Conservation (phyloP, 176 grass and related monocot genomes). For the Ampelocalamus luodianensis region DNA sequence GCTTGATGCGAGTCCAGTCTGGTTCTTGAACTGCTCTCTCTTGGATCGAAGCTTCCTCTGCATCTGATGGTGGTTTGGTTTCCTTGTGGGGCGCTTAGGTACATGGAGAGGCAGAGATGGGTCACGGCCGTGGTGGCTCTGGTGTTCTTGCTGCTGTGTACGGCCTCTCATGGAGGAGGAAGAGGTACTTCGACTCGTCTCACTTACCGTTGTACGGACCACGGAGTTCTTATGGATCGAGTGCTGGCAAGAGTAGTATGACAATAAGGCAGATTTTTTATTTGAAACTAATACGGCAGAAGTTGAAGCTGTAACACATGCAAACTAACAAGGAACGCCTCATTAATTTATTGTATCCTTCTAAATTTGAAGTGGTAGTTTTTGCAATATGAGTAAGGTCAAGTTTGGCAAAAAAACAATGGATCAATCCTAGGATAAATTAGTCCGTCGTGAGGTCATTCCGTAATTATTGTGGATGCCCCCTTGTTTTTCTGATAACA, state of each 20-base stretch:
- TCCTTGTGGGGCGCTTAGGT: background rate
- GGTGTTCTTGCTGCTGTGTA: slow-evolving; percentile 35
- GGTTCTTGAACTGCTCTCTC: background rate
- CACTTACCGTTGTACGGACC: background rate
- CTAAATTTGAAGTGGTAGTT: too few species aligned
- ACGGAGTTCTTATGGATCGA: background rate
- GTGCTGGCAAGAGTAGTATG: background rate
- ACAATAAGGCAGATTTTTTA: too few species aligned
- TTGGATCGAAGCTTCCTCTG: background rate
- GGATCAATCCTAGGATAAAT: too few species aligned
- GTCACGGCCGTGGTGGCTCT: background rate
- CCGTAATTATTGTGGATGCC: too few species aligned
- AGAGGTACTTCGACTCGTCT: slow-evolving; percentile 24
- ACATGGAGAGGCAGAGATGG: slow-evolving; percentile 16
- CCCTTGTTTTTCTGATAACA: too few species aligned
- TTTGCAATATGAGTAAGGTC: too few species aligned
- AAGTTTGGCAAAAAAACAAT: too few species aligned
- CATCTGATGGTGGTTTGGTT: background rate
- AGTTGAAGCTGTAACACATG: too few species aligned
- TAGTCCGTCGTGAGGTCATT: too few species aligned
- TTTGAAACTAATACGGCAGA: too few species aligned
- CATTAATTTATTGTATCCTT: too few species aligned
- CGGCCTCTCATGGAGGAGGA: background rate
- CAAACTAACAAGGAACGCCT: too few species aligned
- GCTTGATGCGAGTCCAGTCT: background rate